Evolutionary conservation across 1,284 basidiomycete genomes (phyloP), one percentile per base, ranked within the genome.

Genomic region (Puccinia sorghi): DNA sequence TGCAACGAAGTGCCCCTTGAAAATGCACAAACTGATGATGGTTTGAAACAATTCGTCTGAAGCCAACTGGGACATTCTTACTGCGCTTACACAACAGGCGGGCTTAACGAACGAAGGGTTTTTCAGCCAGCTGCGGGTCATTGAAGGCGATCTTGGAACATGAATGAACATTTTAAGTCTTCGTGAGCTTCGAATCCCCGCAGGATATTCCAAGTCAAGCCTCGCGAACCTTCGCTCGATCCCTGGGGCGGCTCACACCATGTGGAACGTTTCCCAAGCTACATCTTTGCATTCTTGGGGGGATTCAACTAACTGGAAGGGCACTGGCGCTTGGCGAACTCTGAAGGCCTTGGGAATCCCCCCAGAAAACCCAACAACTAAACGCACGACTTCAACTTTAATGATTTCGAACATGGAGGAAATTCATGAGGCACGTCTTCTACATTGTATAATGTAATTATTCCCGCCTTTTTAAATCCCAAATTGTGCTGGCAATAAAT

Each of bases 11-110:
- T 9, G 20, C 56, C 20, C 27, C 25, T 20, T 73, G 11, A 39
- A 12, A 12, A 73, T 73, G 56, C 22, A 61, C n/a, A 46, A 46
- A 15, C 41, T 73, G 8, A 73, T 73, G 71, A 59, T 59, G 54
- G 56, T 43, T 59, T 73, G 56, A 61, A 27, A 57, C 13, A 57
- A 7, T 73, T 32, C 4, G n/a, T 57, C 71, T 20, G 71, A 73
- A 73, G 71, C 56, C 25, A 57, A 61, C 48, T 37, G 71, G 2
- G n/a, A 73, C n/a, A 39, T 61, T 20, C 39, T 73, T 46, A 32
- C 32, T 32, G 32, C 4, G 32, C 32, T 32, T 1, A 32, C 32
- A 2, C 32, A 32, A 32, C 32, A 32, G 41, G 8, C 12, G 22
- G 59, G 15, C 39, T 73, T 22, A 43, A 13, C n/a, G 1, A 61